A percentile compares a stretch with the other conserved stretches of the same genome.
These are phyloP conservation scores for Penstemon eatonii DNA, from an alignment of 257 asterid species.

Conservation along the genomic window DNA sequence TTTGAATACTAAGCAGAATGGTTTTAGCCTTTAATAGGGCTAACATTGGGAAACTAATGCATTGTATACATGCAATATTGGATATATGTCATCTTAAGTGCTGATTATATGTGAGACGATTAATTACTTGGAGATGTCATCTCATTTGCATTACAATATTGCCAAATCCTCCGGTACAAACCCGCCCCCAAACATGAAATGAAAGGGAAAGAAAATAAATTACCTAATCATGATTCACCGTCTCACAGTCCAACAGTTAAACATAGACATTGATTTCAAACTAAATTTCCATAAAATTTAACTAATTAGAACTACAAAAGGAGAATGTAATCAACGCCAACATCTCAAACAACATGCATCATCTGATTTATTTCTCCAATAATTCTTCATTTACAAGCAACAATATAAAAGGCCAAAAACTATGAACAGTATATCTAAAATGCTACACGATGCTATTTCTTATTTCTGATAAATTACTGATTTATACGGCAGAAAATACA, in stretches of 20 bases:
- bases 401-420: neutral
- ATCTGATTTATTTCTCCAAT: neutral
- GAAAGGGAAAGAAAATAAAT: too few species aligned
- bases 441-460: too few species aligned
- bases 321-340: constrained; percentile 19
- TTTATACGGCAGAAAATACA: constrained; percentile 13
- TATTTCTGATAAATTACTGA: constrained; percentile 11
- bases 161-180: neutral
- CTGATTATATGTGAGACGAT: neutral
- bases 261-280: neutral
- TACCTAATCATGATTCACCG: too few species aligned
- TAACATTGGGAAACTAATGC: neutral
- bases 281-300: neutral
- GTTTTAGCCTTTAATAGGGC: neutral
- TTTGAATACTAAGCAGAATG: neutral
- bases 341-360: constrained; percentile 14
- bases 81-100: too few species aligned
- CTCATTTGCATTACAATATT: neutral
- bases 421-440: neutral
- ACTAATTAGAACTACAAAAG: constrained; percentile 21
- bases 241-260: too few species aligned
- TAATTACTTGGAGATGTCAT: neutral
- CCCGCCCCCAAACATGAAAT: neutral
- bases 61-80: neutral
- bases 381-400: constrained; percentile 11